phyloP scores from a whole-genome alignment of 208 protist genomes.

The Leishmania martiniquensis region DNA sequence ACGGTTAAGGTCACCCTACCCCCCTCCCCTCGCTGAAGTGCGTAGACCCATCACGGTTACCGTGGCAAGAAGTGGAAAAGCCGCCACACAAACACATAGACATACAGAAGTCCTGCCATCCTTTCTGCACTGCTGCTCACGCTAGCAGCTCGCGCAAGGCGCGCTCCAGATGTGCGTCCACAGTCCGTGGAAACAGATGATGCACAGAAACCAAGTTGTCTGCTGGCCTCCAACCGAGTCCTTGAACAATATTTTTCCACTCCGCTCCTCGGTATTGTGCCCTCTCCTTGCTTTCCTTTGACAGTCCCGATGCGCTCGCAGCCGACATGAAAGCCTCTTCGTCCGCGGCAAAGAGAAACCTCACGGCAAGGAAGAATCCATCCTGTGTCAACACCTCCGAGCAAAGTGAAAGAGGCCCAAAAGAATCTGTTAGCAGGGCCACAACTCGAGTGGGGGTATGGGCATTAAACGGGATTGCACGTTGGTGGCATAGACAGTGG shows the following conservation, averaged over 20 bases:
- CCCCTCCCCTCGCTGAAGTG: too few relatives aligned
- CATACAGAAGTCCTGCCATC: too few relatives aligned
- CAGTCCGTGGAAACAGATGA: not conserved
- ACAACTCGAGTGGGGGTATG: constrained; percentile 26
- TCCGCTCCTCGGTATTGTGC: not conserved
- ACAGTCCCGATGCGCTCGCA: not conserved
- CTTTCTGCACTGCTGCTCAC: not conserved
- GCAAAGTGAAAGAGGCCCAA: constrained; percentile 38
- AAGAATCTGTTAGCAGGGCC: constrained; percentile 28
- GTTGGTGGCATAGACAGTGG: constrained; percentile 16
- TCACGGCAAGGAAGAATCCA: constrained; percentile 23
- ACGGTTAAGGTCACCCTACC: too few relatives aligned
- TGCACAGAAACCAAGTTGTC: not conserved
- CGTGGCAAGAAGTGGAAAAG: not conserved
- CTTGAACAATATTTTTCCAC: constrained; percentile 2
- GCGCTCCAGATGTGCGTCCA: not conserved
- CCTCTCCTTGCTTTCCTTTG: not conserved
- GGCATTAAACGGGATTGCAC: constrained; percentile 21
- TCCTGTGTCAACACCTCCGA: not conserved
- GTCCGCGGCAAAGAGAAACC: constrained; percentile 37
- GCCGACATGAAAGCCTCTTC: constrained; percentile 28
- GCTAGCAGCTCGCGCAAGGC: not conserved
- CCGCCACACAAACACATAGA: not conserved
- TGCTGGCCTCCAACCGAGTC: not conserved
- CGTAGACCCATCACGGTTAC: too few relatives aligned